Percentiles rank a stretch among this genome's conserved stretches.
These are phyloP conservation scores for Cyclotella cryptica DNA, from an alignment of 108 stramenopile species.

Conservation along the genomic window DNA sequence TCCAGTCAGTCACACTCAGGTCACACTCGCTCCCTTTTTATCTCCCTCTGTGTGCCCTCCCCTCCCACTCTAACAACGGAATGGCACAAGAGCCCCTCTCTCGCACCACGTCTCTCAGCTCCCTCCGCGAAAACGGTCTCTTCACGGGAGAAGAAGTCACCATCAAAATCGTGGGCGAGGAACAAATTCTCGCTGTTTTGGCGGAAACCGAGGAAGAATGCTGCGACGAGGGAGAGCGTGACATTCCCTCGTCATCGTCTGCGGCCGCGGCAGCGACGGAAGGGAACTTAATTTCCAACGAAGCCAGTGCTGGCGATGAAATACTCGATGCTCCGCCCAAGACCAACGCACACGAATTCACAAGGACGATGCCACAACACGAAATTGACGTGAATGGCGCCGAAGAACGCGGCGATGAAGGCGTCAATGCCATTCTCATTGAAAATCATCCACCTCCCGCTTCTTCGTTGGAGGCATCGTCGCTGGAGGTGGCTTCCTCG, in stretches of 20 bases:
- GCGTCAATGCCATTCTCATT: conserved; percentile 1
- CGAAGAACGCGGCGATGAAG: background rate
- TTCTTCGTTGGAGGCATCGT: too few relatives aligned
- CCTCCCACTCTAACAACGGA: too few relatives aligned
- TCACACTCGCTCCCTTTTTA: too few relatives aligned
- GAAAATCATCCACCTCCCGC: background rate
- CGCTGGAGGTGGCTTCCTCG: too few relatives aligned
- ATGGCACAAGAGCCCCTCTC: background rate
- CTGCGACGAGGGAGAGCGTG: background rate
- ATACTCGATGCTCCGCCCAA: background rate
- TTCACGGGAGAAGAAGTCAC: conserved; percentile 23
- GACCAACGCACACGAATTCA: background rate
- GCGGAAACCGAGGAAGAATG: background rate
- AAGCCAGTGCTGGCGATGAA: background rate
- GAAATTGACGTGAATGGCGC: too few relatives aligned
- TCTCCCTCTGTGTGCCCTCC: too few relatives aligned
- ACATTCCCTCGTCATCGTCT: background rate
- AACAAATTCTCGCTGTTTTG: background rate
- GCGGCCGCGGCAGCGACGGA: background rate
- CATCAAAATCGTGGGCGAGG: background rate
- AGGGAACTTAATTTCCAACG: background rate
- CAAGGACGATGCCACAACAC: background rate
- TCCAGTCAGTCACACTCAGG: too few relatives aligned
- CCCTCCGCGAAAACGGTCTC: conserved; percentile 21
- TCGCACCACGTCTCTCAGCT: background rate